These are phyloP conservation scores for Larix sibirica DNA, from an alignment of 83 land plant genomes.

Conservation along the genomic window DNA sequence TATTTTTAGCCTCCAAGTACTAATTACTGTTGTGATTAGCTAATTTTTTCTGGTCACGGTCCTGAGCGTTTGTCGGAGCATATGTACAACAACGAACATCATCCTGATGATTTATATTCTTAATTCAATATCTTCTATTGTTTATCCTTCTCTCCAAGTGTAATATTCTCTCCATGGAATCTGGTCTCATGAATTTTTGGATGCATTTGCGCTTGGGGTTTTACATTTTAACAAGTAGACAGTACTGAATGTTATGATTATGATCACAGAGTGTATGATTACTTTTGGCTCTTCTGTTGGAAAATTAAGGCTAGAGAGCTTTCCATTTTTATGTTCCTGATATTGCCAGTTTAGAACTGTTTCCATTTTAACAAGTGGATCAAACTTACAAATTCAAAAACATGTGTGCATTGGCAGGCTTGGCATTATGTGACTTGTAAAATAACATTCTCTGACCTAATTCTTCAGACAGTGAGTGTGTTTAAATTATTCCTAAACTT, in stretches of 20 bases:
- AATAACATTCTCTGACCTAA: not conserved
- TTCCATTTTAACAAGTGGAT: not conserved
- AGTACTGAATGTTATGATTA: not conserved
- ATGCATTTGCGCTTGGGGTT: not conserved
- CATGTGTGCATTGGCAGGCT: not conserved
- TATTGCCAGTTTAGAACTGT: not conserved
- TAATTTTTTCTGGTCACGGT: conserved; percentile 6
- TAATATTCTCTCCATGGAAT: not conserved
- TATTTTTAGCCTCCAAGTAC: not conserved
- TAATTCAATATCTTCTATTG: not conserved
- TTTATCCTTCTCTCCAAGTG: not conserved
- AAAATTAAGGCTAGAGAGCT: not conserved
- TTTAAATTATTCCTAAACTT: too few species aligned
- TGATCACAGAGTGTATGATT: not conserved
- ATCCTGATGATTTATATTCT: conserved; percentile 2
- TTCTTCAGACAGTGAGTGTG: not conserved
- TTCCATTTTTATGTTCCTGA: not conserved
- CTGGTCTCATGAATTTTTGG: not conserved
- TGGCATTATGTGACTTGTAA: not conserved
- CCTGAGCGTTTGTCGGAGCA: not conserved
- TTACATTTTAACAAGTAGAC: not conserved
- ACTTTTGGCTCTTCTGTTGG: not conserved
- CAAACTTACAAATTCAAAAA: not conserved
- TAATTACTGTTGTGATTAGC: conserved; percentile 10
- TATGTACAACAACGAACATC: conserved; percentile 10